Evolutionary conservation across 768 basidiomycete species (phyloP), one percentile per base, ranked within the genome.

Genomic region (Filobasidium floriforme): DNA sequence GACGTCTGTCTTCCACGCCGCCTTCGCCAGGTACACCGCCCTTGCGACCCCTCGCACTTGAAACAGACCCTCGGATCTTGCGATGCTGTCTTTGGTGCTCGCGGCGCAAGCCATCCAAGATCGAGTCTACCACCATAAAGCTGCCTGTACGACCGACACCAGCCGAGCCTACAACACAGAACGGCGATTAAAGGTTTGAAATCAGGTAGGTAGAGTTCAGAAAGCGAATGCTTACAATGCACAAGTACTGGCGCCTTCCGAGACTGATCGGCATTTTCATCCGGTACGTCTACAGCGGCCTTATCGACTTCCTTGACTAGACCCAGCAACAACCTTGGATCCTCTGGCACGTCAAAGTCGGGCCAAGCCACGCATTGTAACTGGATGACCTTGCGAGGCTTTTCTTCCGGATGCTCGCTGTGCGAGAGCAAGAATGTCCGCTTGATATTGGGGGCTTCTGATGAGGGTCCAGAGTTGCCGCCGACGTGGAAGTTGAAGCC

Each of bases 331-430:
- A 87, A 88, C 7, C 84, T 80, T 0, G 93, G 87, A 66, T 90
- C 86, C 14, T 88, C 86, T 0, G 94, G 94, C 14, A 98, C 91
- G 75, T 92, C 92, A 81, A 97, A 88, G 73, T 98, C 94, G 1
- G 93, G 91, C 94, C 94, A 98, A 44, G 88, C 88, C 44, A 93
- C 83, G 74, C 92, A 97, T 76, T 98, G 94, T 61, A 97, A 80
- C 73, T 98, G 94, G 0, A 87, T 83, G 18, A 98, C 82, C 65
- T 79, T 83, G n/a, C 90, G 82, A 1, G 87, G 81, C 1, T 84
- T 82, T 14, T 83, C 81, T 19, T 82, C 78, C 0, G 88, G 87
- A 69, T 87, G 85, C 32, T 81, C 81, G 1, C 79, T 79, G 71
- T 92, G 85, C 51, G 82, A 81, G 41, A 97, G 82, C 60, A 85